These are phyloP conservation scores for Cyclospora cayetanensis DNA, from an alignment of 169 alveolate genomes.

Conservation along the genomic window DNA sequence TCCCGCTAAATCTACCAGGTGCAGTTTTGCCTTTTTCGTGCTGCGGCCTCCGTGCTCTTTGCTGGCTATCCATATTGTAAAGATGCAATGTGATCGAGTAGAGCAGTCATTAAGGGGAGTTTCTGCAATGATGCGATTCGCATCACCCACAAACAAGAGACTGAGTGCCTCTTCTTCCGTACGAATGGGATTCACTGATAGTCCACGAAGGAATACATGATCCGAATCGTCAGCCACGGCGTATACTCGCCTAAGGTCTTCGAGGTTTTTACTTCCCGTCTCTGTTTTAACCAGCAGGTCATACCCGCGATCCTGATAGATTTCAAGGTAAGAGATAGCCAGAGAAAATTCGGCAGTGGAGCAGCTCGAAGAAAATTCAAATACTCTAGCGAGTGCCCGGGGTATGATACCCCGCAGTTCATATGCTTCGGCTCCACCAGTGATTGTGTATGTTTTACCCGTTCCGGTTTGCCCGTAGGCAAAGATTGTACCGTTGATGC, in stretches of 20 bases:
- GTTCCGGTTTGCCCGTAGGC: slow-evolving; percentile 93
- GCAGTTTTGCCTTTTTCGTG: slow-evolving; percentile 90
- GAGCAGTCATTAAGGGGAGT: slow-evolving; percentile 96
- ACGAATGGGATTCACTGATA: slow-evolving; percentile 90
- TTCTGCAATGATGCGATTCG: slow-evolving; percentile 94
- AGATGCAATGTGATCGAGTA: slow-evolving; percentile 95
- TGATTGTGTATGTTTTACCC: slow-evolving; percentile 90
- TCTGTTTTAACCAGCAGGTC: slow-evolving; percentile 84
- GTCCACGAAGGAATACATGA: slow-evolving; percentile 87
- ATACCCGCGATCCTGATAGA: slow-evolving; percentile 91
- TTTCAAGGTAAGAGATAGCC: slow-evolving; percentile 90
- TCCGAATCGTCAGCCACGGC: slow-evolving; percentile 87
- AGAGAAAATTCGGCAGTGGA: slow-evolving; percentile 83
- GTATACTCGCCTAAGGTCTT: background rate
- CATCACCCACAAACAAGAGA: slow-evolving; percentile 92
- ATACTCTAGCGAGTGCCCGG: slow-evolving; percentile 86
- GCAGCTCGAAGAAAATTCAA: slow-evolving; percentile 82
- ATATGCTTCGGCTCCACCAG: slow-evolving; percentile 89
- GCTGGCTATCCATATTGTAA: slow-evolving; percentile 93
- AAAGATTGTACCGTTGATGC: slow-evolving; percentile 89
- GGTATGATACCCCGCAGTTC: slow-evolving; percentile 92
- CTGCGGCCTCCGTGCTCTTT: slow-evolving; percentile 42
- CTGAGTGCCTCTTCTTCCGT: slow-evolving; percentile 95
- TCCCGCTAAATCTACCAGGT: slow-evolving; percentile 96
- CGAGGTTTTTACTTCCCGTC: background rate